Evolutionary conservation across 2,329 filamentous ascomycete species (phyloP), one percentile per base, ranked within the genome.

Genomic region (Xylariaceae sp.): DNA sequence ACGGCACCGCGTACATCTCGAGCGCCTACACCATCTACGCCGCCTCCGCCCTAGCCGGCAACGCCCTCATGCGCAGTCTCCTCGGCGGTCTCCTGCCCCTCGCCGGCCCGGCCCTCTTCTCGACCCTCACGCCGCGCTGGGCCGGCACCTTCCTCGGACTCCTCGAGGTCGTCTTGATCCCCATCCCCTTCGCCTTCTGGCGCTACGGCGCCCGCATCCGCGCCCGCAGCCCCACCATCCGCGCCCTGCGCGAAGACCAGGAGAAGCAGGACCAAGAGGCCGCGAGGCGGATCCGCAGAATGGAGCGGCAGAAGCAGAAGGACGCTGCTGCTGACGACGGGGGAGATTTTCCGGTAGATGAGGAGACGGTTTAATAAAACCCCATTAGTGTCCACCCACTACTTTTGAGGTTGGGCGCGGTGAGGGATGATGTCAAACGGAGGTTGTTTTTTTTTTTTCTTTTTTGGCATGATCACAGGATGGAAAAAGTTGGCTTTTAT

Each of bases 101-200:
- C 0, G 87, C 87, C 2, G 89, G 88, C 0, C 79, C 87, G 0
- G 76, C 78, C 29, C 85, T 95, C 80, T 95, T 92, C 67, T 66
- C 67, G 1, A 73, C 75, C 0, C 73, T 95, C 7, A 84, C 86
- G 0, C 83, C 88, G 0, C 86, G 89, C 58, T 94, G 89, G 89
- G 85, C 88, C 0, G 88, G 87, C 0, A 91, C 88, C 0, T 72
- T 94, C 46, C 74, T 94, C 2, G 88, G 87, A 0, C 65, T 91
- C 50, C 72, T 95, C 2, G 88, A 92, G 63, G 80, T 89, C 1
- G 73, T 76, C 0, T 80, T 90, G 64, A 86, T 94, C 12, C 89
- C 90, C 0, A 91, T 94, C 46, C 89, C 89, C 0, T 80, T 92
- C 54, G 76, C 89, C 0, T 94, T 95, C 65, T 94, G 89, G 70